Percentiles rank a stretch among this genome's conserved stretches.
Evolutionary conservation across 331 rosid species (phyloP).

Genomic region (Quercus tomentella): DNA sequence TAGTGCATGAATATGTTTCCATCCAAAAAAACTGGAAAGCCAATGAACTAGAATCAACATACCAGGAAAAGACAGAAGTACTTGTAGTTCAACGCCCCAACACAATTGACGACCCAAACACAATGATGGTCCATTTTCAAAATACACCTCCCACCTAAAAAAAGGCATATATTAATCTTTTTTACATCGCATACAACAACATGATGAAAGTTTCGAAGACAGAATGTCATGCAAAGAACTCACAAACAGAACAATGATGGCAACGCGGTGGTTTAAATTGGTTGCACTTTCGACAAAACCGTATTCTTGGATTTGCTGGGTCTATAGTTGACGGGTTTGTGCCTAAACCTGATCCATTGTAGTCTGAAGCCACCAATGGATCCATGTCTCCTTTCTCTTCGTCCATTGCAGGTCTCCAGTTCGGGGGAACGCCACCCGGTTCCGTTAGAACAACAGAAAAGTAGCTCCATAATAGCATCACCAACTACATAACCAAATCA

Average conservation of each 20-base stretch:
- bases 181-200: neutral
- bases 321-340: conserved; percentile 24
- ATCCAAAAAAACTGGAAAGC: neutral
- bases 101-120: conserved; percentile 80
- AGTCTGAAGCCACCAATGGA: conserved; percentile 40
- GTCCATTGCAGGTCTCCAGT: conserved; percentile 58
- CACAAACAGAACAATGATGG: conserved; percentile 80
- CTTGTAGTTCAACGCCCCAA: conserved; percentile 78
- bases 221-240: conserved; percentile 24
- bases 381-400: conserved; percentile 50
- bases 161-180: conserved; percentile 7
- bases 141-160: conserved; percentile 73
- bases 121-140: conserved; percentile 88
- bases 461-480: conserved; percentile 83
- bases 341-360: conserved; percentile 6
- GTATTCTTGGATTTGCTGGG: conserved; percentile 29
- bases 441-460: conserved; percentile 61
- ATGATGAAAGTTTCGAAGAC: neutral
- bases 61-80: conserved; percentile 78
- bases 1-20: neutral
- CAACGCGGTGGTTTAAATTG: conserved; percentile 73
- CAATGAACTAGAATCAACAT: conserved; percentile 7
- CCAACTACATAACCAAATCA: conserved; percentile 54
- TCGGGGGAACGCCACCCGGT: conserved; percentile 59
- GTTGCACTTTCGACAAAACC: conserved; percentile 74